phyloP scores from a whole-genome alignment of 345 rosid genomes.

The Ailanthus altissimus region DNA sequence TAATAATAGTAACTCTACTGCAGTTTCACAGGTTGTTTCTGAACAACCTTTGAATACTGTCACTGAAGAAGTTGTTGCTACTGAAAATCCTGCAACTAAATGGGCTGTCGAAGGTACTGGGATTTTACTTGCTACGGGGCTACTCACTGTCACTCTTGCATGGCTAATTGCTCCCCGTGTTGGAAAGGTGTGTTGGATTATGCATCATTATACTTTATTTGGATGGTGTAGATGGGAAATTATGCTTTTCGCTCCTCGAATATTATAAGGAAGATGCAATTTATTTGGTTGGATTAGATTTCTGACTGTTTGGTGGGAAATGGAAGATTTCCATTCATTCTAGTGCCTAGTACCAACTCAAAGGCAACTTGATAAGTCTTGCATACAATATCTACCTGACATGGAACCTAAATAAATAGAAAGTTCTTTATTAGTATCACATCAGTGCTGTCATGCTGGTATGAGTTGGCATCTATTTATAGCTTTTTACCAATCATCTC shows the following conservation, averaged over 20 bases:
- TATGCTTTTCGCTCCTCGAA: background rate
- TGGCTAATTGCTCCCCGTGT: conserved; percentile 99
- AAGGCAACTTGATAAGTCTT: background rate
- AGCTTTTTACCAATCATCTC: background rate
- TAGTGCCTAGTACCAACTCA: background rate
- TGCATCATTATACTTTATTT: background rate
- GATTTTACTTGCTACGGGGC: conserved; percentile 87
- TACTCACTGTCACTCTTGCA: conserved; percentile 86
- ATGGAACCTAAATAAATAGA: background rate
- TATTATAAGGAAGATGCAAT: conserved; percentile 7
- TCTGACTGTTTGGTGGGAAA: background rate
- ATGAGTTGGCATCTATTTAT: background rate
- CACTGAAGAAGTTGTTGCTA: conserved; percentile 46
- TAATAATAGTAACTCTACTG: conserved; percentile 38
- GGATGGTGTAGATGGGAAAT: background rate
- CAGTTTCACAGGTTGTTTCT: conserved; percentile 58
- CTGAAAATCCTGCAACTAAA: conserved; percentile 77
- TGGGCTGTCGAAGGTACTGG: conserved; percentile 99
- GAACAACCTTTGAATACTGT: conserved; percentile 60
- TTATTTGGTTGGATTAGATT: background rate
- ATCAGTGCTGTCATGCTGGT: background rate
- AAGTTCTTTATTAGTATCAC: background rate
- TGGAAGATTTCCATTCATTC: background rate
- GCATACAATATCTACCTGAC: background rate
- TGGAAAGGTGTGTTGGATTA: conserved; percentile 66